Evolutionary conservation across 495 filamentous ascomycete genomes (phyloP).

Genomic region (Talaromyces ruber): DNA sequence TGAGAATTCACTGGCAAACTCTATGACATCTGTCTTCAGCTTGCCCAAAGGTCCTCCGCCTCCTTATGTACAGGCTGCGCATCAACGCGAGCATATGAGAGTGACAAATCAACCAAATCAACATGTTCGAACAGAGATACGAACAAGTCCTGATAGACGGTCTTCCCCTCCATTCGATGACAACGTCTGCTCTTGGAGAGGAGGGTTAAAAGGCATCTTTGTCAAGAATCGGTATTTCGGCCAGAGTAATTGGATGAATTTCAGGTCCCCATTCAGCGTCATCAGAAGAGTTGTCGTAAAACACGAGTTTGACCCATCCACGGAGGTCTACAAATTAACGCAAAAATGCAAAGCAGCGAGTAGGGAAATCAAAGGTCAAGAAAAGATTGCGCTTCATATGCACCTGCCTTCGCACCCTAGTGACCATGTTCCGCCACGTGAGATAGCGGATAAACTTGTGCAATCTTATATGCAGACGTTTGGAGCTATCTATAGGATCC

Average conservation of each 20-base stretch:
- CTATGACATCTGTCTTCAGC: conserved; percentile 1
- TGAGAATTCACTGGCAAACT: not conserved
- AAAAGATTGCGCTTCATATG: not conserved
- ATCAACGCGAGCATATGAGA: not conserved
- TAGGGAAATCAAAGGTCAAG: not conserved
- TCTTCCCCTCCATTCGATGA: not conserved
- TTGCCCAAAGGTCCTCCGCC: not conserved
- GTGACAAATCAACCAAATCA: not conserved
- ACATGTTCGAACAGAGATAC: not conserved
- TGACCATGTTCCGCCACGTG: not conserved
- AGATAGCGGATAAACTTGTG: conserved; percentile 13
- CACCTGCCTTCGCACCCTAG: not conserved
- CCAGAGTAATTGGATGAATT: conserved; percentile 14
- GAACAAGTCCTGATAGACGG: not conserved
- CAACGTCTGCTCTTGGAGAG: not conserved
- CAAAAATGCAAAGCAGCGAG: not conserved
- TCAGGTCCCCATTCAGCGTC: conserved; percentile 17
- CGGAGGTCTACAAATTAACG: not conserved
- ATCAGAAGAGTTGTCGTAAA: conserved; percentile 3
- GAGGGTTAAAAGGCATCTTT: conserved; percentile 1
- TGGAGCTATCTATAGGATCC: conserved; percentile 41
- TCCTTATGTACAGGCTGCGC: not conserved
- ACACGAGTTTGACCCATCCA: conserved; percentile 7
- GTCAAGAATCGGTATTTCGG: conserved; percentile 8
- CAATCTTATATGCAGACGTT: conserved; percentile 29